phyloP scores from a whole-genome alignment of 1,139 yeast genomes.

The Blastobotrys malaysiensis region DNA sequence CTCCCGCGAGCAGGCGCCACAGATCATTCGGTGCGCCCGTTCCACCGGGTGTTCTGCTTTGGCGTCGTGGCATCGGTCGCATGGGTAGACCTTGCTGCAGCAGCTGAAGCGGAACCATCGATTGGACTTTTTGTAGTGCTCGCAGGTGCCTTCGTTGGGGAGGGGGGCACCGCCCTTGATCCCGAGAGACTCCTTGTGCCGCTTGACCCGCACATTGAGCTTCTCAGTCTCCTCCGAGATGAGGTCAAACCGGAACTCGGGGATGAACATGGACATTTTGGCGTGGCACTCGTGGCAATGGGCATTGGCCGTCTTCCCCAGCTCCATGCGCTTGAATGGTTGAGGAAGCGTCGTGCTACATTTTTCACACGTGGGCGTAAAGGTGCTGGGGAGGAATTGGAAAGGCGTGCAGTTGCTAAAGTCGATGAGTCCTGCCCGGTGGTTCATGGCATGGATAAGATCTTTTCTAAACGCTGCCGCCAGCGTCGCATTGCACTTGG shows the following conservation, averaged over 20 bases:
- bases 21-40: slow-evolving; percentile 38
- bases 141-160: slow-evolving; percentile 38
- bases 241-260: slow-evolving; percentile 30
- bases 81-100: slow-evolving; percentile 39
- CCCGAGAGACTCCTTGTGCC: slow-evolving; percentile 29
- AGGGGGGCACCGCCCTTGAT: slow-evolving; percentile 37
- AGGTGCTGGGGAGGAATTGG: slow-evolving; percentile 35
- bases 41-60: slow-evolving; percentile 35
- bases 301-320: slow-evolving; percentile 30
- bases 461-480: slow-evolving; percentile 36
- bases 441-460: slow-evolving; percentile 28
- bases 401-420: slow-evolving; percentile 34
- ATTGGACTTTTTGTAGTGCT: slow-evolving; percentile 37
- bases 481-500: slow-evolving; percentile 33
- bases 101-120: slow-evolving; percentile 43
- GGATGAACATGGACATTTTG: slow-evolving; percentile 31
- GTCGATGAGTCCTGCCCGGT: slow-evolving; percentile 36
- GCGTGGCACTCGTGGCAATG: slow-evolving; percentile 36
- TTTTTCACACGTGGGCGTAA: slow-evolving; percentile 35
- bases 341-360: slow-evolving; percentile 29
- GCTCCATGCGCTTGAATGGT: slow-evolving; percentile 32
- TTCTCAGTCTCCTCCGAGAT: slow-evolving; percentile 28
- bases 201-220: slow-evolving; percentile 19
- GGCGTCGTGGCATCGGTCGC: slow-evolving; percentile 40
- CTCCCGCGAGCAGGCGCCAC: slow-evolving; percentile 42